Evolutionary conservation across 257 asterid species (phyloP).

Genomic region (Vinca minor): DNA sequence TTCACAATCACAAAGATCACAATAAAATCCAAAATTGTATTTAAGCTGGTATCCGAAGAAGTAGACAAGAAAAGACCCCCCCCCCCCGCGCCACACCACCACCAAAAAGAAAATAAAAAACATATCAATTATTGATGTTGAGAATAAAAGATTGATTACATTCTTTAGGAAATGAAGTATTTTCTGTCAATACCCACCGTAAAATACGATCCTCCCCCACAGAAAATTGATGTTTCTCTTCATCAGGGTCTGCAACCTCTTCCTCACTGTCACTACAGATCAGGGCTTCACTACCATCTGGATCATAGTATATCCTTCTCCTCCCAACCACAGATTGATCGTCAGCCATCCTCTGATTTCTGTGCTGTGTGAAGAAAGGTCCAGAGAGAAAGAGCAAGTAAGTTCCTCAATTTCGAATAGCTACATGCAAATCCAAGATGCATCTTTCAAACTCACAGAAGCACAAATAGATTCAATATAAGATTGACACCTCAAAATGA

Average conservation of each 20-base stretch:
- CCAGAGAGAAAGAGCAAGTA: constrained; percentile 18
- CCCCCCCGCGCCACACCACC: neutral
- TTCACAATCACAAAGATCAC: neutral
- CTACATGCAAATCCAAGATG: no score
- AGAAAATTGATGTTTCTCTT: constrained; percentile 93
- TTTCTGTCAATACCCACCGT: constrained; percentile 46
- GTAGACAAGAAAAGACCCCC: neutral
- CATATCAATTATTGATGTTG: no score
- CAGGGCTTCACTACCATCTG: constrained; percentile 85
- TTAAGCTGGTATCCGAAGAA: neutral
- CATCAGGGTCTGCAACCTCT: constrained; percentile 67
- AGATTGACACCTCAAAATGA: constrained; percentile 3
- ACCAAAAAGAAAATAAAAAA: constrained; percentile 25
- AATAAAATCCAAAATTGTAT: neutral
- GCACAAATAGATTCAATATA: neutral
- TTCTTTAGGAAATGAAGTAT: neutral
- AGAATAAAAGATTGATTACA: neutral
- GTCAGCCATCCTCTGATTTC: constrained; percentile 94
- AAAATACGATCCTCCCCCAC: constrained; percentile 71
- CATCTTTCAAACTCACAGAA: constrained; percentile 5
- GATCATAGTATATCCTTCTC: constrained; percentile 92
- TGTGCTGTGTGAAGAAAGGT: constrained; percentile 42
- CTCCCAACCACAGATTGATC: constrained; percentile 96
- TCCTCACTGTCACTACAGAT: constrained; percentile 97
- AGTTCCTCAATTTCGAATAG: constrained; percentile 9